Base-by-base conservation (phyloP, 1,284 basidiomycete genomes). In the Moesziomyces sp. region DNA sequence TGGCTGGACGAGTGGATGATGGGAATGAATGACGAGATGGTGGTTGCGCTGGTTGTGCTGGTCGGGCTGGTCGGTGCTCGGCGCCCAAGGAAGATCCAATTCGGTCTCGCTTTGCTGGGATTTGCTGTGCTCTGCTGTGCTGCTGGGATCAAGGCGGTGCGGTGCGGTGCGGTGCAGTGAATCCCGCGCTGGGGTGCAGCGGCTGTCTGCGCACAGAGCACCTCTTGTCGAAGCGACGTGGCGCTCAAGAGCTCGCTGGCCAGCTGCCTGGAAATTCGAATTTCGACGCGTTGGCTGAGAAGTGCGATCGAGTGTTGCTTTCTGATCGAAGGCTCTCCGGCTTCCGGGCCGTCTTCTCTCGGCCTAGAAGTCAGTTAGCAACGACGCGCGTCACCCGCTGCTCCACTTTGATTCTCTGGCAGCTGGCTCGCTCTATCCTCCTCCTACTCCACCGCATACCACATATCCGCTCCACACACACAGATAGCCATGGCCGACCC, bases 401-500 rank as follows among this genome's bases (percentile, higher is more conserved):
- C 63, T 68, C 65, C 65, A 68, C 65, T 61, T 67, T 21, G 26
- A 23, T 5, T n/a, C 11, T 35, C 11, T 35, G 35, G 14, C 14
- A 11, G 35, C 35, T 16, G 35, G 10, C 35, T 11, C 14, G 9
- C 9, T 35, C 35, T 35, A 11, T 11, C 38, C 40, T 26, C 51
- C 21, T 21, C 21, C 21, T 21, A 21, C 24, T 46, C 35, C 40
- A 44, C n/a, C 23, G 34, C 28, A 4, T 35, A 23, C 26, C 40
- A 24, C 40, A 7, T 19, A 24, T 34, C 38, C 24, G 13, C 16
- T 21, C 21, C 21, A 21, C 21, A 21, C 21, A 21, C 21, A 21
- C 21, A 21, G 21, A 18, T 26, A 35, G 0, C n/a, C 54, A 77
- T 77, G 77, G 70, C 66, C 30, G 77, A 79, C 43, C 58, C 72